Conservation (phyloP, 2,329 filamentous ascomycete genomes). For the Aspergillus sp. region DNA sequence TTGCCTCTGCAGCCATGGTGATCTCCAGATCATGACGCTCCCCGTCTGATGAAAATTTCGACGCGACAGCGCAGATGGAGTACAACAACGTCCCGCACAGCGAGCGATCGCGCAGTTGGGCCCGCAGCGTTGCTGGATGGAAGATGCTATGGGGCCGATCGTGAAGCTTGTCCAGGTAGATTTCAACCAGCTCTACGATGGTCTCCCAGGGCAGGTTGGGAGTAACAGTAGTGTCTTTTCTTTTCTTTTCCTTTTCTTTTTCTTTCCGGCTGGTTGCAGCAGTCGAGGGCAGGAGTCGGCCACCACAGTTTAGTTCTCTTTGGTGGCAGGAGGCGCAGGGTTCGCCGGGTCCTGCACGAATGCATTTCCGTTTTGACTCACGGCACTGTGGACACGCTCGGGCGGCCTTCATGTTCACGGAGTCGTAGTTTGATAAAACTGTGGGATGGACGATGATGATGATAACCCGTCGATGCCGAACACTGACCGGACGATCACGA, state of each 20-base stretch:
- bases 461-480: no score
- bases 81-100: not conserved
- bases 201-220: not conserved
- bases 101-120: not conserved
- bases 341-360: not conserved
- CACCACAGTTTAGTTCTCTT: not conserved
- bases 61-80: slow-evolving; percentile 1
- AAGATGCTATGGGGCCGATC: slow-evolving; percentile 9
- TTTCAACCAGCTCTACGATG: not conserved
- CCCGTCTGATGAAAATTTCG: not conserved
- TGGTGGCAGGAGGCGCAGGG: not conserved
- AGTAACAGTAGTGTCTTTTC: no score
- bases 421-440: no score
- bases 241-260: no score
- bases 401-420: no score
- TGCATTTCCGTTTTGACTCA: not conserved
- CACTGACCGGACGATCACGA: no score
- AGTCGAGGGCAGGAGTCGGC: no score
- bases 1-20: not conserved
- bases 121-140: not conserved
- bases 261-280: no score
- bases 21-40: not conserved
- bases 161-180: slow-evolving; percentile 7
- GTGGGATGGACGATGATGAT: no score
- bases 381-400: slow-evolving; percentile 4